Base-by-base conservation (phyloP, 2,329 filamentous ascomycete species). In the Thermothelomyces thermophilus region DNA sequence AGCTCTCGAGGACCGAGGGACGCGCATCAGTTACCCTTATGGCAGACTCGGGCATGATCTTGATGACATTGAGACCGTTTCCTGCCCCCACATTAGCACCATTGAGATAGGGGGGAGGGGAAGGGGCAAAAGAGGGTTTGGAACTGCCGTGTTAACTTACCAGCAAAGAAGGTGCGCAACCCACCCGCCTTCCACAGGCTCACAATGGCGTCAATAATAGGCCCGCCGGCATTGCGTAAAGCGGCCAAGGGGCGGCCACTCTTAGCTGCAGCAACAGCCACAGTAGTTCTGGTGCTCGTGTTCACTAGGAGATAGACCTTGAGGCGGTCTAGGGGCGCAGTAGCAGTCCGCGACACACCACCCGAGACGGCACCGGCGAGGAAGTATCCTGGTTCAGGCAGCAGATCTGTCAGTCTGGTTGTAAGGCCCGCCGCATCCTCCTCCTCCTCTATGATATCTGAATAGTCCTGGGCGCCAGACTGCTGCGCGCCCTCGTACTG, bases 221-320 rank as follows among this genome's bases (percentile, higher is more conserved):
- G 87, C 56, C 76, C 75, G 35, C 78, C 76, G 16, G 85, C 82
- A 58, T 82, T 83, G 55, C 79, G 80, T 1, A 83, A 69, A 24
- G 84, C 87, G 52, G 73, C 69, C 10, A 86, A 56, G 1, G 86
- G 74, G 40, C 82, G 78, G 26, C 88, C 89, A 51, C 82, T 76
- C 64, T 86, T 90, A 3, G 82, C 80, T 13, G 86, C 84, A 50
- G 77, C 69, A 40, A 84, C 68, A 9, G 82, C 80, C 50, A 79
- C 75, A 60, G 74, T 71, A 58, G 79, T 63, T 51, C 75, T 76
- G 49, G 75, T 72, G 56, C 76, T 79, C 51, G 89, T 95, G 68
- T 94, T 91, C 46, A 95, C 91, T 62, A 98, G 93, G 46, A 98
- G 80, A 68, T 95, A 97, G 58, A 98, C 93, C 73, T 97, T 97